Conservation (phyloP, 345 rosid genomes). For the Durio zibethinus region DNA sequence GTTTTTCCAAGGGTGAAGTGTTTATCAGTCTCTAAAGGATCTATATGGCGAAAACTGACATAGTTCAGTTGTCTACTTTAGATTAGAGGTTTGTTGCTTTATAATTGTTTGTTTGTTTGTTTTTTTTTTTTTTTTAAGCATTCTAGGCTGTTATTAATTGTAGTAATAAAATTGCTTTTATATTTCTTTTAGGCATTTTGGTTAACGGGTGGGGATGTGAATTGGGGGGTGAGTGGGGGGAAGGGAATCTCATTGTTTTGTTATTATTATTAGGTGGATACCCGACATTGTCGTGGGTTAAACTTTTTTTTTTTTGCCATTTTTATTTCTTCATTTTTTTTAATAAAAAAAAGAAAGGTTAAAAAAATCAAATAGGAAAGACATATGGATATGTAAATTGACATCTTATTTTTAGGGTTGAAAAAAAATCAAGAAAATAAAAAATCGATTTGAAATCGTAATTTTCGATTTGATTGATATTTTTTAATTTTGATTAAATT, state of each 20-base stretch:
- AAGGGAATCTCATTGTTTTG: neutral
- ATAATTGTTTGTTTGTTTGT: neutral
- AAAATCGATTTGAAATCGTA: too few species aligned
- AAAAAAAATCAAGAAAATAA: too few species aligned
- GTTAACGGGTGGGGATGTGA: neutral
- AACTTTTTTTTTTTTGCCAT: too few species aligned
- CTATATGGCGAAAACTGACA: slow-evolving; percentile 70
- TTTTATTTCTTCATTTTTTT: too few species aligned
- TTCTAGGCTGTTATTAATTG: neutral
- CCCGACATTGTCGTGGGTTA: too few species aligned
- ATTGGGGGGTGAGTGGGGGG: too few species aligned
- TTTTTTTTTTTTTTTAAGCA: neutral
- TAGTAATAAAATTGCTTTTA: neutral
- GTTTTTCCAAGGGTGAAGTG: slow-evolving; percentile 82
- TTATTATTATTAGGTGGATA: neutral
- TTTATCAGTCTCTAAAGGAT: slow-evolving; percentile 64
- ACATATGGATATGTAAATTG: too few species aligned
- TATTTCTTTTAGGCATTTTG: neutral
- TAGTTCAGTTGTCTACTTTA: slow-evolving; percentile 3
- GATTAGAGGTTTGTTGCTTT: neutral
- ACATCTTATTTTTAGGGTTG: too few species aligned
- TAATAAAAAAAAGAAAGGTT: too few species aligned
- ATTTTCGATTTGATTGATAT: too few species aligned
- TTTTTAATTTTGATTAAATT: too few species aligned
- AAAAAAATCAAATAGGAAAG: too few species aligned